Percentiles rank a stretch among this genome's conserved stretches.
Conservation (phyloP, 148 eudicot species). For the Vaccinium macrocarpon region DNA sequence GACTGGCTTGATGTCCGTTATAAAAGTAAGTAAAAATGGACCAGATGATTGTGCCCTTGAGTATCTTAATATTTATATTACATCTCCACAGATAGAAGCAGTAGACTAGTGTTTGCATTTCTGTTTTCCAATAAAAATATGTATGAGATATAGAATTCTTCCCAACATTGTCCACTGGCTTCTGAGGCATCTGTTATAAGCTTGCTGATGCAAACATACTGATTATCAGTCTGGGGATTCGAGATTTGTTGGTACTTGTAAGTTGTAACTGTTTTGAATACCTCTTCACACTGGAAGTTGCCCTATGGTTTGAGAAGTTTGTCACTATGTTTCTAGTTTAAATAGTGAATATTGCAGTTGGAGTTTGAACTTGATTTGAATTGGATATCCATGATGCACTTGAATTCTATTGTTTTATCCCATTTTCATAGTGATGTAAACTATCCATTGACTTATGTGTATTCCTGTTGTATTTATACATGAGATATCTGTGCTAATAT, state of each 20-base stretch:
- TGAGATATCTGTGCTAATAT: neutral
- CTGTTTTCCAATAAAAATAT: neutral
- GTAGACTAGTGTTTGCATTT: neutral
- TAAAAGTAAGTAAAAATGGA: constrained; percentile 57
- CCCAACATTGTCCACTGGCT: neutral
- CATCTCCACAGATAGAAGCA: constrained; percentile 1
- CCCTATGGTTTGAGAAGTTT: neutral
- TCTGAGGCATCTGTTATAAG: neutral
- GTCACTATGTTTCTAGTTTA: neutral
- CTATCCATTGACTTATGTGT: neutral
- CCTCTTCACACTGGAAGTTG: neutral
- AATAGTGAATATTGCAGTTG: neutral
- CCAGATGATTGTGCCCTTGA: constrained; percentile 8
- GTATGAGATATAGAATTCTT: neutral
- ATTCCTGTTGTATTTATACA: neutral
- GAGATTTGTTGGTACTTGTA: neutral
- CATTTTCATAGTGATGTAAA: neutral
- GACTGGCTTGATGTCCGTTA: constrained; percentile 98
- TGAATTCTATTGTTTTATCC: neutral
- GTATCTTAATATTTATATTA: neutral
- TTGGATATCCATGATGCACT: neutral
- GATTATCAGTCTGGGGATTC: neutral
- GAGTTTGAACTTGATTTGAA: constrained; percentile 5
- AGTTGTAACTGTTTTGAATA: neutral
- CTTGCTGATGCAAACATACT: neutral